These are phyloP conservation scores for Parachlorella kessleri DNA, from an alignment of 139 green algal species.

Conservation along the genomic window DNA sequence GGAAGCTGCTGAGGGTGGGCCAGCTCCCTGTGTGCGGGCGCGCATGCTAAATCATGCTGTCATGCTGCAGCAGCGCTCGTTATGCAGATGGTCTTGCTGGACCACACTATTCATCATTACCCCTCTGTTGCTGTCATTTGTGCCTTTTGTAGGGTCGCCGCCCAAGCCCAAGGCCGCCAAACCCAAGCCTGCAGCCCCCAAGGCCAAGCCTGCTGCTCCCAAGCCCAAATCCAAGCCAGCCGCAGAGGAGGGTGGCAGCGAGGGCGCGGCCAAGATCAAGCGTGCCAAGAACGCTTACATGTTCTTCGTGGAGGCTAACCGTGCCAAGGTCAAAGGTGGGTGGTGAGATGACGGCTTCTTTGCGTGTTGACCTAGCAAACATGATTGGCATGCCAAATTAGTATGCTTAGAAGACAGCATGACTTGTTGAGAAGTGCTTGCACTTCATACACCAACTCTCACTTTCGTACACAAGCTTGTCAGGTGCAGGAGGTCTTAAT, in stretches of 20 bases:
- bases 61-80: no score
- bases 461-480: neutral
- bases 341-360: neutral
- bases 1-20: no score
- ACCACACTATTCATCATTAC: no score
- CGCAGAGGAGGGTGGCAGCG: neutral
- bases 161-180: neutral
- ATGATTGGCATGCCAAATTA: neutral
- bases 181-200: neutral
- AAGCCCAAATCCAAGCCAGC: neutral
- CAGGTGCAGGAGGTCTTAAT: neutral
- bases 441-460: no score
- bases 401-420: neutral
- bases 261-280: constrained; percentile 5
- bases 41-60: no score
- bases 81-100: no score
- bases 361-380: neutral
- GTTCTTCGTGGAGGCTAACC: constrained; percentile 24
- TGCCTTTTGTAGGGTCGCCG: neutral
- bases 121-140: neutral
- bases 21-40: no score
- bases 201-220: neutral
- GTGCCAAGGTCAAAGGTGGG: constrained; percentile 20
- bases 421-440: no score
- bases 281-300: constrained; percentile 36